These are phyloP conservation scores for Aegilops tauschii DNA, from an alignment of 176 grass and related monocot genomes.

Conservation along the genomic window DNA sequence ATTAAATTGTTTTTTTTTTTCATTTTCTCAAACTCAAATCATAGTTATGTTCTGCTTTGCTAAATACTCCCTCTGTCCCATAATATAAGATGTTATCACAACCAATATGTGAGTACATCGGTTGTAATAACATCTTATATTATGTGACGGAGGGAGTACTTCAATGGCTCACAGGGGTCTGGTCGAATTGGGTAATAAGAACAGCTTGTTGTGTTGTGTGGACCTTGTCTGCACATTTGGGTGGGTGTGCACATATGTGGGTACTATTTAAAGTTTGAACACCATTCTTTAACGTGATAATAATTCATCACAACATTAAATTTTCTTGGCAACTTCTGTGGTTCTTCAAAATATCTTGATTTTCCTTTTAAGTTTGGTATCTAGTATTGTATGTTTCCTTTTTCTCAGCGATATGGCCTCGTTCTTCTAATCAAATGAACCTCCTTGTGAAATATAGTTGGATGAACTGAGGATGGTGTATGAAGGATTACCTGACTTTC, in stretches of 20 bases:
- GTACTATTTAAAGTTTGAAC: background rate
- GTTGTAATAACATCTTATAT: no score
- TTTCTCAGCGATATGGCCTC: background rate
- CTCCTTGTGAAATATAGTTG: constrained; percentile 46
- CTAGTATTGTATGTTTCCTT: background rate
- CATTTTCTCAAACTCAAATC: background rate
- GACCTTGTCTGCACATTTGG: background rate
- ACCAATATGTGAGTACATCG: no score
- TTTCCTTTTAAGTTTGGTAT: background rate
- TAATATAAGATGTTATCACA: no score
- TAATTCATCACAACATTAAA: background rate
- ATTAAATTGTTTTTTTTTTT: background rate
- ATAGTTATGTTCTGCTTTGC: background rate
- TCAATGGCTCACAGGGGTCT: background rate
- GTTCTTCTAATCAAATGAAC: constrained; percentile 16
- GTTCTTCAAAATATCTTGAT: constrained; percentile 16
- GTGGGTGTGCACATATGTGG: background rate
- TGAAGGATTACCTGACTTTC: constrained; percentile 85
- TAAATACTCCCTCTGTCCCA: background rate
- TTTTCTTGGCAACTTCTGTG: background rate
- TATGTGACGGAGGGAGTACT: no score
- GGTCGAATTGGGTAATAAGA: background rate
- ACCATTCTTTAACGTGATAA: background rate
- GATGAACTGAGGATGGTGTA: constrained; percentile 92
- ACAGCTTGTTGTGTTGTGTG: background rate